These are phyloP conservation scores for Marasmius tenuissimus DNA, from an alignment of 1,284 basidiomycete species.

Conservation along the genomic window DNA sequence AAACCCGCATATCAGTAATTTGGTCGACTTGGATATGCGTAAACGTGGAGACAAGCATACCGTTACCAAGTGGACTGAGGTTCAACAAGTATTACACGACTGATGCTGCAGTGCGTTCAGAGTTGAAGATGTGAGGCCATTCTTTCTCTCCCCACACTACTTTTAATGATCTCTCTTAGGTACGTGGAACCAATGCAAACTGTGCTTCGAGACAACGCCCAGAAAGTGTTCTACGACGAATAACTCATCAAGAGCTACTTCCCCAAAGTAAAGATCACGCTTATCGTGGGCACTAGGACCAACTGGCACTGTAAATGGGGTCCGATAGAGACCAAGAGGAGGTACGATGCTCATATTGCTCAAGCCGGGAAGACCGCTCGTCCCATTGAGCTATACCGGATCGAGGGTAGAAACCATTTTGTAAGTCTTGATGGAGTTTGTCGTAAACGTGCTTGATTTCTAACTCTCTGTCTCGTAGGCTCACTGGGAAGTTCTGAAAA, in stretches of 20 bases:
- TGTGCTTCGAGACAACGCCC: background rate
- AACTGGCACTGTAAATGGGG: conserved; percentile 6
- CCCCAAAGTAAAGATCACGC: conserved; percentile 2
- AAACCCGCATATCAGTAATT: background rate
- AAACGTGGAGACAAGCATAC: background rate
- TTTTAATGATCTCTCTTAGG: background rate
- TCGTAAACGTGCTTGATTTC: background rate
- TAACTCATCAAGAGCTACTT: background rate
- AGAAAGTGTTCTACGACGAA: conserved; percentile 5
- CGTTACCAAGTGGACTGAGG: background rate
- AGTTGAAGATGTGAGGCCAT: background rate
- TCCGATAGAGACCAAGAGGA: conserved; percentile 2
- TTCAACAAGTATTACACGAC: background rate
- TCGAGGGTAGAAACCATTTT: conserved; percentile 7
- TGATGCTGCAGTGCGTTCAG: background rate
- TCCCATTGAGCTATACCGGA: background rate
- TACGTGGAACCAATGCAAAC: conserved; percentile 5
- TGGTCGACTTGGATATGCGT: background rate
- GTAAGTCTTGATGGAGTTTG: background rate
- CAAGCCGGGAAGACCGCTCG: background rate
- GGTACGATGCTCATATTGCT: background rate
- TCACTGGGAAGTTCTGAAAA: background rate
- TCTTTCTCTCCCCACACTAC: background rate
- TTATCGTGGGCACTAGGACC: conserved; percentile 2
- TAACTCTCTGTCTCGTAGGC: background rate